Percentiles rank a stretch among this genome's conserved stretches.
phyloP scores from a whole-genome alignment of 352 stramenopile species.

The Globisporangium yorkense region DNA sequence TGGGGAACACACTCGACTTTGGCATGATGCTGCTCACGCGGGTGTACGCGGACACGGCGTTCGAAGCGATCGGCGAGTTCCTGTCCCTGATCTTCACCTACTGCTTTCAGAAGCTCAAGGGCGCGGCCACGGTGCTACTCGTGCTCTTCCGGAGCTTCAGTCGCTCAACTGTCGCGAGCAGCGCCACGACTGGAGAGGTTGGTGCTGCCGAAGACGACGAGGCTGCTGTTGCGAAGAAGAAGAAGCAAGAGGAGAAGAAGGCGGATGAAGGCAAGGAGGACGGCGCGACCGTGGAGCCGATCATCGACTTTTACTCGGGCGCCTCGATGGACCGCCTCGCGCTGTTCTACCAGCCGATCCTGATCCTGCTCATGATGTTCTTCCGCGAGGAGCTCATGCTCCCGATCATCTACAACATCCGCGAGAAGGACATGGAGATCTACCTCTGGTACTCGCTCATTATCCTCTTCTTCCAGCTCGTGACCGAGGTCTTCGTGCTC shows the following conservation, averaged over 20 bases:
- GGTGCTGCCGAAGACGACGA: slow-evolving; percentile 1
- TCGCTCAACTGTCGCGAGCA: slow-evolving; percentile 26
- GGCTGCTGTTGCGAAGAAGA: slow-evolving; percentile 12
- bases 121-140: slow-evolving; percentile 20
- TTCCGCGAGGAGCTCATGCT: slow-evolving; percentile 93
- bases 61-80: slow-evolving; percentile 75
- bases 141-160: slow-evolving; percentile 50
- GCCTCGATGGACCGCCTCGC: slow-evolving; percentile 90
- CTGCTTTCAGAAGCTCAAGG: slow-evolving; percentile 33
- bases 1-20: slow-evolving; percentile 93
- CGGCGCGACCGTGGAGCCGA: slow-evolving; percentile 93
- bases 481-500: slow-evolving; percentile 94
- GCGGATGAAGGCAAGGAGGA: slow-evolving; percentile 47
- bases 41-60: slow-evolving; percentile 87
- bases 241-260: slow-evolving; percentile 34
- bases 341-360: slow-evolving; percentile 92
- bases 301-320: slow-evolving; percentile 92
- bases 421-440: slow-evolving; percentile 97
- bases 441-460: slow-evolving; percentile 95
- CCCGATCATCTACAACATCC: slow-evolving; percentile 94
- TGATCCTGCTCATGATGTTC: slow-evolving; percentile 94
- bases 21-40: slow-evolving; percentile 92
- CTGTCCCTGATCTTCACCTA: slow-evolving; percentile 32
- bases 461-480: slow-evolving; percentile 94
- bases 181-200: not conserved